phyloP scores from a whole-genome alignment of 2,329 filamentous ascomycete genomes.

The Cladosporium sp. region DNA sequence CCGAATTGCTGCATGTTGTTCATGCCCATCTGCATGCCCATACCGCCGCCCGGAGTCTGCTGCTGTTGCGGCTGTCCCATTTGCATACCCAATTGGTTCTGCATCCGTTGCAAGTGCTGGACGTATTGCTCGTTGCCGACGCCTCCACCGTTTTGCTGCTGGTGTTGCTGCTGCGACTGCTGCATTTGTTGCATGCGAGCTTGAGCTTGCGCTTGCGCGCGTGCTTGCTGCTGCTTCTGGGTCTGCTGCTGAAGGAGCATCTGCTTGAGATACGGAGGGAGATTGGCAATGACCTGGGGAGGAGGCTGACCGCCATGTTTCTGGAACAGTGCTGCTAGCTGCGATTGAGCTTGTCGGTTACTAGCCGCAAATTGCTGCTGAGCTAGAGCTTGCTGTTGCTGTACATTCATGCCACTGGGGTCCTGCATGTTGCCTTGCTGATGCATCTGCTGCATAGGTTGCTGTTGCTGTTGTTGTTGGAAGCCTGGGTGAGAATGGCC shows the following conservation, averaged over 20 bases:
- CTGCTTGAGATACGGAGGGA: conserved; percentile 25
- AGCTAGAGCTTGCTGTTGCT: conserved; percentile 9
- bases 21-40: conserved; percentile 15
- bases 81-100: conserved; percentile 22
- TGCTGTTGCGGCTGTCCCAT: conserved; percentile 10
- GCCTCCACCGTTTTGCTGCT: conserved; percentile 18
- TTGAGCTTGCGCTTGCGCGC: conserved; percentile 19
- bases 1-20: conserved; percentile 17
- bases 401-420: conserved; percentile 5
- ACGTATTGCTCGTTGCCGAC: conserved; percentile 19
- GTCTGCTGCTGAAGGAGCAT: conserved; percentile 34
- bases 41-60: conserved; percentile 7
- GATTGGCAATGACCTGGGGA: conserved; percentile 10
- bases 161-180: conserved; percentile 14
- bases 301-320: conserved; percentile 19
- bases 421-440: conserved; percentile 23
- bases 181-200: conserved; percentile 5
- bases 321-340: conserved; percentile 9
- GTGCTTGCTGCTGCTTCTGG: conserved; percentile 31
- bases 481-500: conserved; percentile 27
- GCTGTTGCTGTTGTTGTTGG: conserved; percentile 19
- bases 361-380: conserved; percentile 8
- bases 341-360: conserved; percentile 14
- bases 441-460: conserved; percentile 31
- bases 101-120: conserved; percentile 24